phyloP scores from a whole-genome alignment of 2,329 filamentous ascomycete genomes.

The Colletotrichum gloeosporioides region DNA sequence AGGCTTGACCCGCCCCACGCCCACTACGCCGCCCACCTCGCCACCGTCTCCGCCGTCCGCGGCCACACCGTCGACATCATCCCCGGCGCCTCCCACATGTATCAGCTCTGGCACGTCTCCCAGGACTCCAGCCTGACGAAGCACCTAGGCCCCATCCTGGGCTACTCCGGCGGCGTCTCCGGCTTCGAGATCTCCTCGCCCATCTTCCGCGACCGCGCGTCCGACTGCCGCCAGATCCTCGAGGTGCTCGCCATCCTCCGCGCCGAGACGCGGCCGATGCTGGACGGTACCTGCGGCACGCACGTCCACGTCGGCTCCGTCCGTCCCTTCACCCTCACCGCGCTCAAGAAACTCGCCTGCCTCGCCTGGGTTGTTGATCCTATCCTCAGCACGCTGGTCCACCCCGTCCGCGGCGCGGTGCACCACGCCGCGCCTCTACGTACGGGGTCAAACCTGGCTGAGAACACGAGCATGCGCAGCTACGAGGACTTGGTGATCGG shows the following conservation, averaged over 20 bases:
- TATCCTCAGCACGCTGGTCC: not conserved
- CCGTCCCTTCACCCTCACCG: not conserved
- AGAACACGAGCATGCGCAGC: not conserved
- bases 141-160: not conserved
- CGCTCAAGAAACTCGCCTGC: not conserved
- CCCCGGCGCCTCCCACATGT: not conserved
- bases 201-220: not conserved
- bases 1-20: not conserved
- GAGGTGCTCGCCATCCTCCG: not conserved
- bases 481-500: not conserved
- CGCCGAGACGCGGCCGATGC: not conserved
- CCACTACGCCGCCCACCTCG: not conserved
- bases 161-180: not conserved
- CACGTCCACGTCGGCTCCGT: slow-evolving; percentile 11
- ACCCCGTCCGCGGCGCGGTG: not conserved
- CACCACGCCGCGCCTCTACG: not conserved
- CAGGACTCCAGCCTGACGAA: not conserved
- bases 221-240: not conserved
- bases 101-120: slow-evolving; percentile 3
- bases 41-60: not conserved
- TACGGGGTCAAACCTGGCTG: not conserved
- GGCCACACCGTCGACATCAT: not conserved
- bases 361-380: not conserved
- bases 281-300: not conserved
- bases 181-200: slow-evolving; percentile 10